phyloP scores from a whole-genome alignment of 345 rosid species.

The Hypericum perforatum region DNA sequence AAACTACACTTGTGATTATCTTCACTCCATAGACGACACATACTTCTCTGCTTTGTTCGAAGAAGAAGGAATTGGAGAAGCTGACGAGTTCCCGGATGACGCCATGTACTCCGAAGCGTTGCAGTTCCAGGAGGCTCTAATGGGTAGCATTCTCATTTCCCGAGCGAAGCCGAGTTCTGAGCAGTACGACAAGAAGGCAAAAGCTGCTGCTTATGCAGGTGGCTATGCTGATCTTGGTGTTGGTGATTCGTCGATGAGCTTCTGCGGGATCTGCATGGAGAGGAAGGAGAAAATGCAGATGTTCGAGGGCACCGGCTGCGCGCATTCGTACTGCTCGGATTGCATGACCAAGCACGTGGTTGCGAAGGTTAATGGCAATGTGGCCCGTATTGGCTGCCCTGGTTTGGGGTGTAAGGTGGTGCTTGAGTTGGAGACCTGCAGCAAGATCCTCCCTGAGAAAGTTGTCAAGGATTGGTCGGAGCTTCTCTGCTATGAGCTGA shows the following conservation, averaged over 20 bases:
- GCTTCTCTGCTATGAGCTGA: constrained; percentile 31
- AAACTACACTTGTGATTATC: too few relatives aligned
- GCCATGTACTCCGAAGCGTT: too few relatives aligned
- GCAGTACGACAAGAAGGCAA: too few relatives aligned
- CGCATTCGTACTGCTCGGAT: constrained; percentile 42
- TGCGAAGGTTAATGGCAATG: constrained; percentile 21
- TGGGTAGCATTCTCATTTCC: too few relatives aligned
- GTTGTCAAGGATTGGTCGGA: constrained; percentile 53
- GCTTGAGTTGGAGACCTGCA: constrained; percentile 37
- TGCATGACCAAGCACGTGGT: constrained; percentile 43
- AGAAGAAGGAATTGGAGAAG: too few relatives aligned
- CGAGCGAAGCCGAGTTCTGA: too few relatives aligned
- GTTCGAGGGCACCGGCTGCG: constrained; percentile 28
- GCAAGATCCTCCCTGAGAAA: constrained; percentile 26
- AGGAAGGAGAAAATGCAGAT: constrained; percentile 27
- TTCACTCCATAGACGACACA: too few relatives aligned
- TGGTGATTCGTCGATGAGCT: constrained; percentile 22
- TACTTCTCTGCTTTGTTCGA: too few relatives aligned
- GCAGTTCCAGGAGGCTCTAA: too few relatives aligned
- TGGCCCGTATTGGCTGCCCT: constrained; percentile 37
- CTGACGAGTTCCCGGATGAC: too few relatives aligned
- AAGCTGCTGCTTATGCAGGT: too few relatives aligned
- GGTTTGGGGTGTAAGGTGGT: constrained; percentile 31
- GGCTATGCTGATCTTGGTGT: neutral
- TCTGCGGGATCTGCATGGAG: constrained; percentile 54